Evolutionary conservation across 768 basidiomycete genomes (phyloP).

Genomic region (Lactifluus pinguis): DNA sequence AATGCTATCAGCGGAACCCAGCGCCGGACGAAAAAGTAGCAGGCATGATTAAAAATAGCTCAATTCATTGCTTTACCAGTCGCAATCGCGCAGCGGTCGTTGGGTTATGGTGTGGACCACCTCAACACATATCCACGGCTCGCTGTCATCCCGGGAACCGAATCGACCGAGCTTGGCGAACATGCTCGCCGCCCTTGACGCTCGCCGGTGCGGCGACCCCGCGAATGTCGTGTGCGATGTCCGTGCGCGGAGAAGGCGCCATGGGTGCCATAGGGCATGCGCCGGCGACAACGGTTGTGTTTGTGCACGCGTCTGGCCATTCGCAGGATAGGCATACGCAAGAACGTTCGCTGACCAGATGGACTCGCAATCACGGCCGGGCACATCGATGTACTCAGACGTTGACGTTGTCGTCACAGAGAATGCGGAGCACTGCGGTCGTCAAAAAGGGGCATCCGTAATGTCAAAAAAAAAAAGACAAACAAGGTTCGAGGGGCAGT

Average conservation of each 20-base stretch:
- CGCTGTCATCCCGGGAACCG: conserved; percentile 18
- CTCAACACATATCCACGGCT: conserved; percentile 27
- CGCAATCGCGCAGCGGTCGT: conserved; percentile 18
- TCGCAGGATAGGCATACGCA: conserved; percentile 10
- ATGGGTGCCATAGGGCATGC: conserved; percentile 16
- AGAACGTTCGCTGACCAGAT: conserved; percentile 16
- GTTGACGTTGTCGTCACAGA: conserved; percentile 32
- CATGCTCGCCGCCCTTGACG: conserved; percentile 21
- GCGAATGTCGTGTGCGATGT: conserved; percentile 8
- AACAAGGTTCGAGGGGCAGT: too few relatives aligned
- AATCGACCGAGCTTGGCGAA: conserved; percentile 19
- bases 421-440: conserved; percentile 26
- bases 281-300: conserved; percentile 21
- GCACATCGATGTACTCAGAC: conserved; percentile 28
- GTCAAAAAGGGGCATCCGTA: neutral
- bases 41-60: neutral
- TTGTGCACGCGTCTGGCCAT: neutral
- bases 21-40: neutral
- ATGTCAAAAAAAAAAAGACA: neutral
- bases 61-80: neutral
- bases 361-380: conserved; percentile 11
- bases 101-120: conserved; percentile 25
- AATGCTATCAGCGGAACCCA: conserved; percentile 1
- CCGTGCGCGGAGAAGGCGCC: conserved; percentile 12
- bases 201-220: conserved; percentile 14